Percentiles rank a stretch among this genome's conserved stretches.
These are phyloP conservation scores for Aspergillus arachidicola DNA, from an alignment of 2,329 filamentous ascomycete species.

Conservation along the genomic window DNA sequence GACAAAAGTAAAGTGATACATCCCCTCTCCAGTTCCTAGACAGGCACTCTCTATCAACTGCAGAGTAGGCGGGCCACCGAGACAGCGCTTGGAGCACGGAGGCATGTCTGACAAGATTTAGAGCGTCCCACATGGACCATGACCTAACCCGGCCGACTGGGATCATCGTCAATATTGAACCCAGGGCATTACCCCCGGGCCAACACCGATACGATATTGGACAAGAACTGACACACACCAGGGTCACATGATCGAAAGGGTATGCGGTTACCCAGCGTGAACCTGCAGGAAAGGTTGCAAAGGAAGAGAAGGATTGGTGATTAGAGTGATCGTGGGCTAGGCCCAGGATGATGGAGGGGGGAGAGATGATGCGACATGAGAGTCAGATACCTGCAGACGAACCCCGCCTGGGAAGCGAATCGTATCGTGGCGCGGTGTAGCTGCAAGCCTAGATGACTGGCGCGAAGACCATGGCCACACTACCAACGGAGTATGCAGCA, in stretches of 20 bases:
- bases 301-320: conserved; percentile 25
- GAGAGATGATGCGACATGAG: conserved; percentile 21
- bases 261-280: conserved; percentile 38
- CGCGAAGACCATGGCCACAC: neutral
- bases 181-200: conserved; percentile 22
- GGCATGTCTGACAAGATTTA: conserved; percentile 37
- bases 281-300: conserved; percentile 29
- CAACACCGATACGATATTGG: conserved; percentile 29
- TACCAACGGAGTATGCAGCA: neutral
- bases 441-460: conserved; percentile 16
- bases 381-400: conserved; percentile 22
- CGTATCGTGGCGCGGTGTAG: conserved; percentile 20
- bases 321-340: conserved; percentile 14
- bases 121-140: conserved; percentile 25
- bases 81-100: conserved; percentile 27
- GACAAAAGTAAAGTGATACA: conserved; percentile 26
- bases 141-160: conserved; percentile 25
- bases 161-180: conserved; percentile 27
- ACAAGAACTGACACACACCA: conserved; percentile 23
- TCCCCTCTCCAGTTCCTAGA: conserved; percentile 18
- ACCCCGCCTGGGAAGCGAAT: conserved; percentile 25
- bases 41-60: conserved; percentile 19
- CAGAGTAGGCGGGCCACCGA: conserved; percentile 22
- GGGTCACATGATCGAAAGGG: conserved; percentile 41
- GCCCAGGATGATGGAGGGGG: conserved; percentile 14